phyloP scores from a whole-genome alignment of 768 basidiomycete species.

The Daedaleopsis nitida region DNA sequence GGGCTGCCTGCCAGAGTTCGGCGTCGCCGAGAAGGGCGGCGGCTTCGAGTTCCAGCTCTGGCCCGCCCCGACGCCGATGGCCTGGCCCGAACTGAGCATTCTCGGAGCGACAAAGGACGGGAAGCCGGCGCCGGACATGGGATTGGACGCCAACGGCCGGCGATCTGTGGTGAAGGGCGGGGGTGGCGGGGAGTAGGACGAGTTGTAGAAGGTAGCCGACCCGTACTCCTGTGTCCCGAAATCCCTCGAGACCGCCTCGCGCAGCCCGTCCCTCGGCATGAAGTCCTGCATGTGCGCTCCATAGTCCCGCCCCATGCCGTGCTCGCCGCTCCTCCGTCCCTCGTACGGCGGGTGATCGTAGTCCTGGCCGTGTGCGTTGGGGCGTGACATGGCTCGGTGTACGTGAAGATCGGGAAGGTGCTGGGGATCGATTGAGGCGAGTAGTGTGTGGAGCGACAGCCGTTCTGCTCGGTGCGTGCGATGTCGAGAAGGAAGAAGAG shows the following conservation, averaged over 20 bases:
- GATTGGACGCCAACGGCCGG: conserved; percentile 16
- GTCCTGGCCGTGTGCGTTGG: conserved; percentile 28
- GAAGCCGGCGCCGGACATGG: conserved; percentile 21
- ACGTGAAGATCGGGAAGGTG: conserved; percentile 23
- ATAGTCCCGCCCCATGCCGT: conserved; percentile 15
- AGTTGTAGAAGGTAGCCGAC: conserved; percentile 16
- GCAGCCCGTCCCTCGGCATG: conserved; percentile 17
- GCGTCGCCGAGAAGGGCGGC: conserved; percentile 18
- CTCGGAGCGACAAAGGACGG: conserved; percentile 27
- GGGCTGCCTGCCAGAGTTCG: conserved; percentile 21
- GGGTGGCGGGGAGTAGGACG: conserved; percentile 27
- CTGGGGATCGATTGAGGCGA: conserved; percentile 23
- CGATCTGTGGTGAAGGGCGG: conserved; percentile 26
- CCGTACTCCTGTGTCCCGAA: conserved; percentile 16
- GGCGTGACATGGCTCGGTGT: conserved; percentile 30
- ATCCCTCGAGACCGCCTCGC: conserved; percentile 19
- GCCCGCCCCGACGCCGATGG: conserved; percentile 18
- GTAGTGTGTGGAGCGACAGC: conserved; percentile 8
- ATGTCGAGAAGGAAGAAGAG: conserved; percentile 16
- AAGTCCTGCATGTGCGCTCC: conserved; percentile 15
- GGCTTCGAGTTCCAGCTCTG: conserved; percentile 22
- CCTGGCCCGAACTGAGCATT: conserved; percentile 23
- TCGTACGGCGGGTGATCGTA: conserved; percentile 26
- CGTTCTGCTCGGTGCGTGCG: conserved; percentile 12
- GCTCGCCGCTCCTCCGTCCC: conserved; percentile 20